Evolutionary conservation across 148 eudicot species (phyloP), one percentile per base, ranked within the genome.

Genomic region (Drosera capensis): DNA sequence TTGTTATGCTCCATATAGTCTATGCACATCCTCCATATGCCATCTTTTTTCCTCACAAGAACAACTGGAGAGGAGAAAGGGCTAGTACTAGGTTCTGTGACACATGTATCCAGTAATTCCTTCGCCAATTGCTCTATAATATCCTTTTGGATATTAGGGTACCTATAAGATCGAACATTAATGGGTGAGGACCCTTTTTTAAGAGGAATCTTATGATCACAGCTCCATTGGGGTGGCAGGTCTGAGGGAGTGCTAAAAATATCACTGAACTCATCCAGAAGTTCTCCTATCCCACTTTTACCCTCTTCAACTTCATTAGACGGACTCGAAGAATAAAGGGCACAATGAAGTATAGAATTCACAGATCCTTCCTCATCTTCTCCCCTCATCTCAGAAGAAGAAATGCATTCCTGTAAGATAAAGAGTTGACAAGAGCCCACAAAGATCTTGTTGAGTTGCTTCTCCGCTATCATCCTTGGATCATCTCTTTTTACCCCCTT

Each of bases 1-100:
- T 3, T 18, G 30, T 43, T 43, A 11, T 43, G 12, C n/a, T n/a
- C 6, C 24, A 36, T 41, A 26, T 53, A 53, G 16, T 53, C 57
- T 0, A 29, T n/a, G 28, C 57, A 53, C 1, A 54, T 11, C 14
- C 58, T 23, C 45, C 36, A 52, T 0, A 1, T 6, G 7, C 35
- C 37, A 39, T 52, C 46, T 13, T 25, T 40, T 36, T 52, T 52
- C 14, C 18, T 25, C 3, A 49, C 43, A 2, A 48, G 2, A 0
- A 48, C 2, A 8, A 48, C 40, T 1, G 22, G 23, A 5, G 52
- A 48, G 2, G 40, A 29, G 14, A 19, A 49, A 11, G 28, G 43
- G 23, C 26, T 34, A 1, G 1, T 1, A 24, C 43, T 35, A 17
- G 26, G 15, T 13, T 15, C 3, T 29, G 31, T 48, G 8, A 48